A percentile compares a stretch with the other conserved stretches of the same genome.
Conservation (phyloP, 768 basidiomycete species). For the Rhodotorula kratochvilovae region DNA sequence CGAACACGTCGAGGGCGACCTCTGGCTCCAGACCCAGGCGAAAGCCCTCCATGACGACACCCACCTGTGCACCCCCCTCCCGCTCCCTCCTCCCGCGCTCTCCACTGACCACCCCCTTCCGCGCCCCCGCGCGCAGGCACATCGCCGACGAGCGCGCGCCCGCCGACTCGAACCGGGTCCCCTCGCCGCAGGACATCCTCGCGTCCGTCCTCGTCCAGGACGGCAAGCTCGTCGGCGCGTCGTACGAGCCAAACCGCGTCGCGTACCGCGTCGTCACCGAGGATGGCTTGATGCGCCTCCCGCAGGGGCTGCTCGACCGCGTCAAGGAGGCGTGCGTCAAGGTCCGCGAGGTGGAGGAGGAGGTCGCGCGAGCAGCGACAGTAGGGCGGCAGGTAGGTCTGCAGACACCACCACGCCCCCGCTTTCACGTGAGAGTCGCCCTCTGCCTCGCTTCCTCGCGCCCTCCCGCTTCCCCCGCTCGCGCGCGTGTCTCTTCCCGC, state of each 20-base stretch:
- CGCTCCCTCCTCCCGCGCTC: too few relatives aligned
- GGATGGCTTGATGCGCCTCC: constrained; percentile 24
- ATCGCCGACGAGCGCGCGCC: constrained; percentile 32
- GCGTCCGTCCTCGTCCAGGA: constrained; percentile 29
- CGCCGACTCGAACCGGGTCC: constrained; percentile 28
- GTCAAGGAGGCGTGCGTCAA: constrained; percentile 9
- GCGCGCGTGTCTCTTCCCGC: too few relatives aligned
- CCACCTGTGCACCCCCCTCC: constrained; percentile 17
- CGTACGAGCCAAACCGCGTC: constrained; percentile 21
- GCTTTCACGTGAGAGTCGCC: too few relatives aligned
- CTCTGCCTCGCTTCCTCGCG: too few relatives aligned
- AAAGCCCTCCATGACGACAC: constrained; percentile 22
- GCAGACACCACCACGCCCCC: background rate
- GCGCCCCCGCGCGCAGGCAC: constrained; percentile 7
- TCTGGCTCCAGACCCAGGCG: constrained; percentile 21
- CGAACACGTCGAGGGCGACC: background rate
- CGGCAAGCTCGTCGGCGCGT: constrained; percentile 1
- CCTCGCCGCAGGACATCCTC: constrained; percentile 35
- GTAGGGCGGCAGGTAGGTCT: background rate
- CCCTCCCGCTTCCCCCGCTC: too few relatives aligned
- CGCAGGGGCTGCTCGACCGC: background rate
- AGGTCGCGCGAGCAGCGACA: constrained; percentile 8
- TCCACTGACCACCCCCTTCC: background rate
- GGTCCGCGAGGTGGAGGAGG: constrained; percentile 22
- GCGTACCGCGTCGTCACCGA: constrained; percentile 31